Base-by-base conservation (phyloP, 306 rosid species). In the Glycine tomentella region DNA sequence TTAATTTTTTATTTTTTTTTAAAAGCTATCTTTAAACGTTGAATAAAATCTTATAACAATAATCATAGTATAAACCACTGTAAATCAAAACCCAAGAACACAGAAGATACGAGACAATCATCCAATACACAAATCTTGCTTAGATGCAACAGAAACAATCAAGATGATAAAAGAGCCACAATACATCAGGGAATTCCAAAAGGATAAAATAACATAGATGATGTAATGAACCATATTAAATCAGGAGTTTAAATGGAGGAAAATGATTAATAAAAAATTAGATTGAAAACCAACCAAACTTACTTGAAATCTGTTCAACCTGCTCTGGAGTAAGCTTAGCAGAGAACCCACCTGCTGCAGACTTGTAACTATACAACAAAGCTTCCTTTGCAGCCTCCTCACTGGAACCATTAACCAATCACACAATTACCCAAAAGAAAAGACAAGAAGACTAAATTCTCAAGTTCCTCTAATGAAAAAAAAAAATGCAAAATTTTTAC, bases 321-420 rank as follows among this genome's bases (percentile, higher is more conserved):
- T 86, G 89, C 17, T 86, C 80, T 3, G 85, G 89, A 72, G 89
- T 70, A 67, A 95, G 97, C 91, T 90, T 95, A 12, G 99, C 97
- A 25, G 99, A 91, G 90, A 95, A 95, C 36, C 99, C 99, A 88
- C 89, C 86, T 3, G 94, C 97, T 50, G 97, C 99, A 3, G 85
- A 46, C 88, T 95, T 95, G 88, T 95, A 95, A 72, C 94, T 93
- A 61, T 95, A 95, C 75, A 95, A 3, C 86, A 95, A 90, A 85
- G 97, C 97, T 70, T 87, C 94, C 88, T 88, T 95, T 20, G 99
- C 99, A 81, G 97, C 97, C 49, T 92, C 97, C 77, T 92, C 93
- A 77, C 99, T 95, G 80, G 68, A 71, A 79, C 15, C 42, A 63
- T 4, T 7, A 10, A 55, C 3, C 42, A 81, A 76, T 61, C 65